Conservation (phyloP, 2,329 filamentous ascomycete genomes). For the Pseudocercospora macadamiae region DNA sequence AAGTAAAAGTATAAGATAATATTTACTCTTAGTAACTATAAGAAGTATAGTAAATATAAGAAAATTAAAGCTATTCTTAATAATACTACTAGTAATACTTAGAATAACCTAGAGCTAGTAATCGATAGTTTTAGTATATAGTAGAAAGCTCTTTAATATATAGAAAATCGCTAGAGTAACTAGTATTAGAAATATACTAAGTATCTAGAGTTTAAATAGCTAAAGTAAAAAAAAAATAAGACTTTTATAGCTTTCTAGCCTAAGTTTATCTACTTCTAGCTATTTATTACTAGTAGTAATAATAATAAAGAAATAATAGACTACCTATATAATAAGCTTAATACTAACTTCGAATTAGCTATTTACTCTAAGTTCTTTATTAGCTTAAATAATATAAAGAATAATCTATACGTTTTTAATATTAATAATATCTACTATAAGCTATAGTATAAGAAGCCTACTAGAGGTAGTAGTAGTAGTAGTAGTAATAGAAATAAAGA, state of each 20-base stretch:
- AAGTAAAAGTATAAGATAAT: not conserved
- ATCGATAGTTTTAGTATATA: not conserved
- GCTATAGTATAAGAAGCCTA: not conserved
- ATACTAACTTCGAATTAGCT: not conserved
- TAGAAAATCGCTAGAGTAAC: not conserved
- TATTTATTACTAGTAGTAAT: not conserved
- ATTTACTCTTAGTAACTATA: not conserved
- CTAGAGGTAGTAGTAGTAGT: no score
- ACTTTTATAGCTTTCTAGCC: not conserved
- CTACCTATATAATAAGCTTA: not conserved
- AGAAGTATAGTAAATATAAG: not conserved
- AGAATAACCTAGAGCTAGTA: not conserved
- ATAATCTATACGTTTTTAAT: not conserved
- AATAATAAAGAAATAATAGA: not conserved
- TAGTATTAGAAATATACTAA: not conserved
- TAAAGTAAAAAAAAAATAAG: not conserved
- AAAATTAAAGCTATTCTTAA: not conserved
- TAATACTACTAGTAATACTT: not conserved
- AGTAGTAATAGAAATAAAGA: no score
- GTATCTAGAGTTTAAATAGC: not conserved
- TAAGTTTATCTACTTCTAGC: not conserved
- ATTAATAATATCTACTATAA: not conserved
- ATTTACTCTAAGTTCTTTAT: not conserved
- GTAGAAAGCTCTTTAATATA: not conserved
- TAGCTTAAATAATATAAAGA: not conserved